Base-by-base conservation (phyloP, 345 rosid genomes). In the Conringia planisiliqua region DNA sequence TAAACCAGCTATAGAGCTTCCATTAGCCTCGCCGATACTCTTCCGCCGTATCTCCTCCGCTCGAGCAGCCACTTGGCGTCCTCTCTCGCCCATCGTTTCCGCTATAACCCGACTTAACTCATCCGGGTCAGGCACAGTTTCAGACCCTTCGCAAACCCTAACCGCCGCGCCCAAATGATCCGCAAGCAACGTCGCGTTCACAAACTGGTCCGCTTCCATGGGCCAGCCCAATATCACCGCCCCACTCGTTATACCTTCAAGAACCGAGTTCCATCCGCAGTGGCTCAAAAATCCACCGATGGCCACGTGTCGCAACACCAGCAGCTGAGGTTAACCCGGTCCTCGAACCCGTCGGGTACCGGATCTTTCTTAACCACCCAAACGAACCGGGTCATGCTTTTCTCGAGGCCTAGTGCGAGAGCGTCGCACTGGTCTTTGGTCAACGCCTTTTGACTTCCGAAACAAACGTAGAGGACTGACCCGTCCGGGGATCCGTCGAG, bases 201-300 rank as follows among this genome's bases (percentile, higher is more conserved):
- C 74, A 55, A 57, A 87, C 62, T 88, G 93, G 62, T 87, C 97
- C 6, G 90, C 97, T 65, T 85, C 89, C 90, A 90, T 84, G 1
- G 97, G 92, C 97, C 90, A 87, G 9, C 75, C 85, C 79, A 88
- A 17, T 17, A 87, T 67, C 77, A 83, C 36, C n/a, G 67, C 83
- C 13, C 91, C 88, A 7, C 80, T 80, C 75, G 70, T 85, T 29
- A 87, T 55, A 22, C 77, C 89, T 74, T 91, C 95, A 14, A 81
- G 77, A 56, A 82, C 74, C 14, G 92, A 89, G 84, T 91, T 89
- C 97, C 97, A 90, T n/a, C 96, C 91, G 46, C 91, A 86, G 12
- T 88, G 96, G 60, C 86, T 88, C 73, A 90, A 67, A 48, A 90
- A 90, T 52, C 83, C 84, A 24, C 88, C 90, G 10, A 87, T 84